Evolutionary conservation across 371 early-diverging fungal genomes (phyloP).

Genomic region (Lichtheimia ramosa): DNA sequence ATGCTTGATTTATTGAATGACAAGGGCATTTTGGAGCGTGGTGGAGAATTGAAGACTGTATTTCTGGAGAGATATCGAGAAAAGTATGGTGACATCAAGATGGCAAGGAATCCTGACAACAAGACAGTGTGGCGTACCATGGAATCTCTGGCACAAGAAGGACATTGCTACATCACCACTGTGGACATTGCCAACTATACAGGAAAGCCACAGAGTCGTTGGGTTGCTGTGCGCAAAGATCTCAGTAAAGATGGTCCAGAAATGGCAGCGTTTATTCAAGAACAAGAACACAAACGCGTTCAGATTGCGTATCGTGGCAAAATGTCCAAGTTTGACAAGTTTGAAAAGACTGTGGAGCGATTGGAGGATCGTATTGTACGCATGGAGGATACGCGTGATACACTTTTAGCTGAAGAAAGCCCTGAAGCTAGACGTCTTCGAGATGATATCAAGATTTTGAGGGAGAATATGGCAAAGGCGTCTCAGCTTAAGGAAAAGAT

Average conservation of each 20-base stretch:
- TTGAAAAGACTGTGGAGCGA: constrained; percentile 18
- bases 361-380: constrained; percentile 25
- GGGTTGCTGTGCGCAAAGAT: constrained; percentile 15
- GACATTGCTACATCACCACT: background rate
- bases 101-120: background rate
- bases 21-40: constrained; percentile 18
- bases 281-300: constrained; percentile 12
- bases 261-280: constrained; percentile 7
- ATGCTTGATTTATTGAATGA: constrained; percentile 19
- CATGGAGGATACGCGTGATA: constrained; percentile 17
- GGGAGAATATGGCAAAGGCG: constrained; percentile 7
- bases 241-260: constrained; percentile 20
- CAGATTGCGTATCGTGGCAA: background rate
- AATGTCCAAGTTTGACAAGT: constrained; percentile 4
- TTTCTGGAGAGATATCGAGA: constrained; percentile 4
- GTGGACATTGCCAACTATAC: background rate
- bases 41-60: background rate
- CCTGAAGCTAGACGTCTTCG: constrained; percentile 8
- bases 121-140: constrained; percentile 23
- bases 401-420: background rate
- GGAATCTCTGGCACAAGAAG: constrained; percentile 7
- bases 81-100: constrained; percentile 2
- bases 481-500: background rate
- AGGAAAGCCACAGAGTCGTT: background rate
- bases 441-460: constrained; percentile 8